Conservation (phyloP, 2,329 filamentous ascomycete genomes). For the Alternaria brassicae region DNA sequence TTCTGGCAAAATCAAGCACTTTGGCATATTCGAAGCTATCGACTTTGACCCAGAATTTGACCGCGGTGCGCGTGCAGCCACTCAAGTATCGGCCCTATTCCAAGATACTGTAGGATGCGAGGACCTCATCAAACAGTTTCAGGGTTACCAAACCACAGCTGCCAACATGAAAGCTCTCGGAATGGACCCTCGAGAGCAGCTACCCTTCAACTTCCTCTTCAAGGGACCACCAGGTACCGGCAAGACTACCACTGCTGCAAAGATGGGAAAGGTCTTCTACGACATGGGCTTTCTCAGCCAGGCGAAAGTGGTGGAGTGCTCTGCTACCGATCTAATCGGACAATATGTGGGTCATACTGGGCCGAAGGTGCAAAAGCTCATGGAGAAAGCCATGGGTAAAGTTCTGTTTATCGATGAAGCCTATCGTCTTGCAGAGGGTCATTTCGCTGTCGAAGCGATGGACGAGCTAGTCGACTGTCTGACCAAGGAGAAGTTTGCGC, state of each 20-base stretch:
- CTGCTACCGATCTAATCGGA: conserved; percentile 72
- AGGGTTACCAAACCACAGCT: conserved; percentile 63
- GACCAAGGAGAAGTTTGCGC: conserved; percentile 64
- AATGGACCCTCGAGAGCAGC: conserved; percentile 63
- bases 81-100: conserved; percentile 62
- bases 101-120: conserved; percentile 66
- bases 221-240: conserved; percentile 71
- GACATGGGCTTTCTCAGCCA: conserved; percentile 72
- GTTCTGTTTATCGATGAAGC: conserved; percentile 78
- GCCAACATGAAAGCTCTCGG: conserved; percentile 59
- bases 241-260: conserved; percentile 75
- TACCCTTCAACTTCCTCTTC: conserved; percentile 75
- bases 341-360: conserved; percentile 74
- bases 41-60: conserved; percentile 69
- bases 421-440: conserved; percentile 66
- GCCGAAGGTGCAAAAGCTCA: conserved; percentile 66
- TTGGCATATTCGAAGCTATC: conserved; percentile 50
- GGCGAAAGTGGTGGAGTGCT: conserved; percentile 69
- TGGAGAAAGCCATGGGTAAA: conserved; percentile 69
- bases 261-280: conserved; percentile 78
- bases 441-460: conserved; percentile 64
- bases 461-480: conserved; percentile 61
- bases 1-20: conserved; percentile 30
- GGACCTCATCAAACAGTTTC: conserved; percentile 59
- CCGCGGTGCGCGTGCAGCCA: conserved; percentile 55